phyloP scores from a whole-genome alignment of 345 rosid species.

The Erysimum cheiranthoides region DNA sequence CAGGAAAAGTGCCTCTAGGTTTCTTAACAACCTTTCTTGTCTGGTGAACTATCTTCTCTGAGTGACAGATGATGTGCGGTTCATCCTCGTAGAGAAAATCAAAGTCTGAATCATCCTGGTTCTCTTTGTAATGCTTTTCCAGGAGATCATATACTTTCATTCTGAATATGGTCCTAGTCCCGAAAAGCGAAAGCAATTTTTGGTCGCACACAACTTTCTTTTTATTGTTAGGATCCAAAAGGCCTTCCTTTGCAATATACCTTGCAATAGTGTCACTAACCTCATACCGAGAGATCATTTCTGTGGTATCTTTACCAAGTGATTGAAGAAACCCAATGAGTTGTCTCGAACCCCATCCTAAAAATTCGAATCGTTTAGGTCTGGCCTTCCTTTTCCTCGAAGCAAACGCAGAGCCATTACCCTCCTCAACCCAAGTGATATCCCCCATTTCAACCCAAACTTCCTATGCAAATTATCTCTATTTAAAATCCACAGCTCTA shows the following conservation, averaged over 20 bases:
- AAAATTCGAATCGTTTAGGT: constrained; percentile 54
- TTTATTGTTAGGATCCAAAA: constrained; percentile 55
- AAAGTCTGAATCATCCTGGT: constrained; percentile 57
- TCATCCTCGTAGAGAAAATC: constrained; percentile 59
- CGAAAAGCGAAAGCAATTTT: constrained; percentile 61
- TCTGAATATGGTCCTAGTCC: constrained; percentile 55
- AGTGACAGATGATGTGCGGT: constrained; percentile 19
- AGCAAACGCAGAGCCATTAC: constrained; percentile 16
- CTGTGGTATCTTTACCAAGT: constrained; percentile 54
- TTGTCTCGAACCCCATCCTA: constrained; percentile 82
- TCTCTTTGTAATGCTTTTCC: constrained; percentile 70
- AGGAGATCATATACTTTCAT: constrained; percentile 62
- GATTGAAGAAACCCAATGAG: constrained; percentile 69
- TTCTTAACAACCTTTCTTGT: constrained; percentile 47
- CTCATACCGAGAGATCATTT: constrained; percentile 56
- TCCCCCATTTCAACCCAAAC: constrained; percentile 32
- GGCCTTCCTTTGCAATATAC: constrained; percentile 56
- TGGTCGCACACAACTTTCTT: constrained; percentile 67
- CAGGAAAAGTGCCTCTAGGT: constrained; percentile 64
- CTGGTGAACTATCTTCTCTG: constrained; percentile 43
- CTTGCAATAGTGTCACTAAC: constrained; percentile 53
- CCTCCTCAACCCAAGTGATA: constrained; percentile 56
- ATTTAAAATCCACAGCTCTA: neutral
- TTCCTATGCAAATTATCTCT: neutral
- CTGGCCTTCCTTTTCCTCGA: constrained; percentile 54